Conservation (phyloP, 2,329 filamentous ascomycete species). For the Botryosphaeria dothidea region DNA sequence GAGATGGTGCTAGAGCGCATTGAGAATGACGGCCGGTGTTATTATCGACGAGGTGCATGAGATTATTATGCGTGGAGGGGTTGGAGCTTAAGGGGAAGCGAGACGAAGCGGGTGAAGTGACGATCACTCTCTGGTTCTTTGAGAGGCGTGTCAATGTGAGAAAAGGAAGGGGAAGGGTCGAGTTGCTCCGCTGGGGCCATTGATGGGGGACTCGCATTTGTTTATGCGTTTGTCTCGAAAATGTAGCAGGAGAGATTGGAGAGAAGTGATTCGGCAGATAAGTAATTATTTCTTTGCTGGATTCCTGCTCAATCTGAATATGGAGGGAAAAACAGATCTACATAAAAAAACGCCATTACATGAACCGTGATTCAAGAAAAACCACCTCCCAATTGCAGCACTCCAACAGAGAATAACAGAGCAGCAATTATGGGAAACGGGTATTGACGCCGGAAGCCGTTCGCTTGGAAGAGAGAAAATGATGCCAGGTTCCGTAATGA, state of each 20-base stretch:
- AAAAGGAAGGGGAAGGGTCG: not conserved
- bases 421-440: slow-evolving; percentile 13
- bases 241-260: no score
- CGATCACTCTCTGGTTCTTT: not conserved
- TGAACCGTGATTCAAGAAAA: not conserved
- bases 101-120: not conserved
- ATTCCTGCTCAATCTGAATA: not conserved
- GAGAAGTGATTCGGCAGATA: not conserved
- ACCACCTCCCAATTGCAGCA: not conserved
- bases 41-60: not conserved
- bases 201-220: not conserved
- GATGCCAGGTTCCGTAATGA: slow-evolving; percentile 17
- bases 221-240: no score
- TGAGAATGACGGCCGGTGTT: not conserved
- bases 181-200: no score
- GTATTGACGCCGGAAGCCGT: slow-evolving; percentile 18
- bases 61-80: not conserved
- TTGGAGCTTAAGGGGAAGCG: not conserved
- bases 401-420: not conserved
- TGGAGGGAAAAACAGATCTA: slow-evolving; percentile 2
- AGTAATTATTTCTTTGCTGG: slow-evolving; percentile 10
- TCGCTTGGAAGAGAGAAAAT: slow-evolving; percentile 10
- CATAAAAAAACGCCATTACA: slow-evolving; percentile 12
- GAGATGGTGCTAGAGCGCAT: not conserved
- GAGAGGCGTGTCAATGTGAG: not conserved